Conservation (phyloP, 2,329 filamentous ascomycete genomes). For the Rutstroemia sp. region DNA sequence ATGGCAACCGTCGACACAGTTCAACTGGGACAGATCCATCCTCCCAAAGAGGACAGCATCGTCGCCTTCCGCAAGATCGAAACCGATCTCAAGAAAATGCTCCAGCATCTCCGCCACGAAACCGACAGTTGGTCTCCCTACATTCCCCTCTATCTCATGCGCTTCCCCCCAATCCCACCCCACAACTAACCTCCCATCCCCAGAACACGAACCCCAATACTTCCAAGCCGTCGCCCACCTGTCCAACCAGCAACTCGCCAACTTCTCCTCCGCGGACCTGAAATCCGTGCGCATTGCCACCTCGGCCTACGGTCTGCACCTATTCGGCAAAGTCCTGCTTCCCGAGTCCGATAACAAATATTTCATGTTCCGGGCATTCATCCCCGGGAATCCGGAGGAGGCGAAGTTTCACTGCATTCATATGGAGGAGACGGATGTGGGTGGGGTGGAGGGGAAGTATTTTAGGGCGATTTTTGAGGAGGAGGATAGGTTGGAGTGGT, state of each 20-base stretch:
- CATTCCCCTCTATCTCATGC: neutral
- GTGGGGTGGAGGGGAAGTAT: slow-evolving; percentile 33
- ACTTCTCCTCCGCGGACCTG: slow-evolving; percentile 33
- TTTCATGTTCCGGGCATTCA: slow-evolving; percentile 42
- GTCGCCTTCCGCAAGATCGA: slow-evolving; percentile 42
- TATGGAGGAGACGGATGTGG: slow-evolving; percentile 36
- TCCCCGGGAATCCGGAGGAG: slow-evolving; percentile 33
- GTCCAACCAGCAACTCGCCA: slow-evolving; percentile 25
- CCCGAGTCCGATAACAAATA: slow-evolving; percentile 36
- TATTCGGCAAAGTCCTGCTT: slow-evolving; percentile 43
- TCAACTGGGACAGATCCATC: slow-evolving; percentile 34
- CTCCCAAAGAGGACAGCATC: slow-evolving; percentile 44
- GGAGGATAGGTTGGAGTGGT: slow-evolving; percentile 45
- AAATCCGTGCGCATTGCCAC: slow-evolving; percentile 37
- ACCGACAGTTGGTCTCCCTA: slow-evolving; percentile 41
- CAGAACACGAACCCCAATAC: slow-evolving; percentile 48
- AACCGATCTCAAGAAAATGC: slow-evolving; percentile 42
- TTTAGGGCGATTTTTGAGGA: slow-evolving; percentile 41
- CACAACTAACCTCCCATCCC: neutral
- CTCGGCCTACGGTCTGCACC: slow-evolving; percentile 41
- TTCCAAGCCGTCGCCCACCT: slow-evolving; percentile 39
- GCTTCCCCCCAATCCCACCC: neutral
- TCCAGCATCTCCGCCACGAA: slow-evolving; percentile 42
- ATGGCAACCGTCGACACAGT: slow-evolving; percentile 41
- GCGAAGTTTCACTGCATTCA: slow-evolving; percentile 40